Conservation (phyloP, 371 early-diverging fungal species). For the Smittium culicis region DNA sequence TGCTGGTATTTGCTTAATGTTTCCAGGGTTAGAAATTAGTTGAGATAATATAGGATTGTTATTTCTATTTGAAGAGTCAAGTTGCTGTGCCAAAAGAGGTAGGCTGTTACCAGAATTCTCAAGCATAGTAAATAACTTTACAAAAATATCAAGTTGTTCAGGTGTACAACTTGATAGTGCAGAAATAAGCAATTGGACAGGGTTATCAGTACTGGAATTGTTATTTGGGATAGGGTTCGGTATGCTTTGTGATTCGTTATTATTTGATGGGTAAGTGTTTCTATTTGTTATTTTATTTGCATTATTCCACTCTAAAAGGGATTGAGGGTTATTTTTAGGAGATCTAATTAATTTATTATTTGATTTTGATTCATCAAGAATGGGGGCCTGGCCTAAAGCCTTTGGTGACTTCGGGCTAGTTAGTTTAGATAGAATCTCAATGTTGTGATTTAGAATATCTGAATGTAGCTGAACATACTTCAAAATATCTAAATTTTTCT, state of each 20-base stretch:
- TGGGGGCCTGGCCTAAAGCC: background rate
- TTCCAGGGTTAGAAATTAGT: background rate
- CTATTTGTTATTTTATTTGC: background rate
- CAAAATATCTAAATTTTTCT: background rate
- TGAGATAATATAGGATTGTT: background rate
- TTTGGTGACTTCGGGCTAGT: background rate
- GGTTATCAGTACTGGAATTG: background rate
- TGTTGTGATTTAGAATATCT: background rate
- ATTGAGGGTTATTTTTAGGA: background rate
- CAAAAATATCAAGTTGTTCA: background rate
- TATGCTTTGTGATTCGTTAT: background rate
- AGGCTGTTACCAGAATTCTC: background rate
- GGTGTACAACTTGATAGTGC: background rate
- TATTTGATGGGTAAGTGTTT: background rate
- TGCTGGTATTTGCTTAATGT: background rate
- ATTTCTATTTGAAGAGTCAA: background rate
- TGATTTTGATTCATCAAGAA: background rate
- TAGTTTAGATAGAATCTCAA: background rate
- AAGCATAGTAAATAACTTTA: background rate
- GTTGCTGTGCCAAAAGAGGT: background rate
- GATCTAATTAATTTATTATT: background rate
- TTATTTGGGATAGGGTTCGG: background rate
- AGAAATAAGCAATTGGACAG: background rate
- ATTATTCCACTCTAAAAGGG: background rate
- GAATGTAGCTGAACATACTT: background rate